These are phyloP conservation scores for Scedosporium aurantiacum DNA, from an alignment of 2,329 filamentous ascomycete species.

Conservation along the genomic window DNA sequence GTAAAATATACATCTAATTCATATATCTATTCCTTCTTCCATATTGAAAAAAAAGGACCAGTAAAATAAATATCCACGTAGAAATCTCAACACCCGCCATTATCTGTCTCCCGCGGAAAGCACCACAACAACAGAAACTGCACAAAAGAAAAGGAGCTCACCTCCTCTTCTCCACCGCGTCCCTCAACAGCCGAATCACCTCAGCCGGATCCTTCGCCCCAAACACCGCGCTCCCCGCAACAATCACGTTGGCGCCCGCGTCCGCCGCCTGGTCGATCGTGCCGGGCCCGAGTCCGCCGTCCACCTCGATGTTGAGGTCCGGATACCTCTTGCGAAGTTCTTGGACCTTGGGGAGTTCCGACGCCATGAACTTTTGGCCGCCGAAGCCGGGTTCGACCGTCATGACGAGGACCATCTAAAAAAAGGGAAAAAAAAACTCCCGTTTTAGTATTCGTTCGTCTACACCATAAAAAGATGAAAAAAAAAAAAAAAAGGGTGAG, in stretches of 20 bases:
- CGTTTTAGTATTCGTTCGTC: slow-evolving; percentile 1
- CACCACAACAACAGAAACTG: neutral
- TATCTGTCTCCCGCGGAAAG: neutral
- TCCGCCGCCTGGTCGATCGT: slow-evolving; percentile 93
- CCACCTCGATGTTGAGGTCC: slow-evolving; percentile 91
- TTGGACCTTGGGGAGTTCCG: slow-evolving; percentile 85
- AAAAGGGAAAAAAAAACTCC: neutral
- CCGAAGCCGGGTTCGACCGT: slow-evolving; percentile 96
- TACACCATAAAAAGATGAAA: neutral
- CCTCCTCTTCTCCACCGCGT: slow-evolving; percentile 56
- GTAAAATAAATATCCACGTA: no score
- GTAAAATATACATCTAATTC: neutral
- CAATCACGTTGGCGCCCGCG: slow-evolving; percentile 94
- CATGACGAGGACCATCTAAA: slow-evolving; percentile 95
- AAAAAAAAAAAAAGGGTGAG: neutral
- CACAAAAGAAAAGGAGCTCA: neutral
- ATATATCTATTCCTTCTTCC: no score
- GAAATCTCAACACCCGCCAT: neutral
- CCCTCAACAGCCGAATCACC: slow-evolving; percentile 72
- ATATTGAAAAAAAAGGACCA: no score
- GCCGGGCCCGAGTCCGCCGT: slow-evolving; percentile 76
- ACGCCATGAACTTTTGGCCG: slow-evolving; percentile 96
- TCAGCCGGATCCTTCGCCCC: slow-evolving; percentile 79
- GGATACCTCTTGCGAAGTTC: slow-evolving; percentile 77
- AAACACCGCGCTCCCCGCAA: slow-evolving; percentile 92